Evolutionary conservation across 2,329 filamentous ascomycete species (phyloP), one percentile per base, ranked within the genome.

Genomic region (Sporothrix schenckii): DNA sequence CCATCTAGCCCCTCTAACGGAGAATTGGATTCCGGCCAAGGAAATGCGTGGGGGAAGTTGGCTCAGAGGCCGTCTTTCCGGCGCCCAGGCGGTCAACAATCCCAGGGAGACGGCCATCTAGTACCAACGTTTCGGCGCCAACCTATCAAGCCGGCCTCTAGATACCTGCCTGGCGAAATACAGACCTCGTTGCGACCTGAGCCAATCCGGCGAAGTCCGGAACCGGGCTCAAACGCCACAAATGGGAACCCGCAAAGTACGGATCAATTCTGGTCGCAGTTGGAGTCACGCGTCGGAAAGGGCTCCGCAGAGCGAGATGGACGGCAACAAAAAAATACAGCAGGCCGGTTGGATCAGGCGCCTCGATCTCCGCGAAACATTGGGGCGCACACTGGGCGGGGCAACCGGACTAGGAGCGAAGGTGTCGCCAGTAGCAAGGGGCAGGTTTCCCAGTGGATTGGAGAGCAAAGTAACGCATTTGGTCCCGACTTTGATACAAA

Each of bases 211-310:
- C 34, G 27, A 56, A 19, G 4, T n/a, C 30, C 30, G 13, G 11
- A 19, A 11, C 30, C 53, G 5, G 53, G 53, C 54, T 58, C 54
- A 13, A 58, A 34, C 54, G 16, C 30, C 13, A 27, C 11, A 11
- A 2, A 10, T 7, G 53, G 11, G 4, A 14, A 9, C 9, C 6
- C 4, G 34, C 56, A 41, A 61, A 21, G 24, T 24, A 44, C 34
- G n/a, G 58, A 41, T 3, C 16, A 30, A 9, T 71, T 71, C 13
- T 71, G 70, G 70, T 56, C 70, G 19, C 49, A 68, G 47, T 34
- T 71, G 6, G 49, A 68, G 11, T 52, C 70, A 4, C 70, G 66
- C 5, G 52, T 69, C 14, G 58, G 66, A 11, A 34, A 50, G 1
- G 21, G 14, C 27, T n/a, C 61, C 3, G 52, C 14, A 52, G 13